Conservation (phyloP, 345 rosid species). For the Kernera saxatilis region DNA sequence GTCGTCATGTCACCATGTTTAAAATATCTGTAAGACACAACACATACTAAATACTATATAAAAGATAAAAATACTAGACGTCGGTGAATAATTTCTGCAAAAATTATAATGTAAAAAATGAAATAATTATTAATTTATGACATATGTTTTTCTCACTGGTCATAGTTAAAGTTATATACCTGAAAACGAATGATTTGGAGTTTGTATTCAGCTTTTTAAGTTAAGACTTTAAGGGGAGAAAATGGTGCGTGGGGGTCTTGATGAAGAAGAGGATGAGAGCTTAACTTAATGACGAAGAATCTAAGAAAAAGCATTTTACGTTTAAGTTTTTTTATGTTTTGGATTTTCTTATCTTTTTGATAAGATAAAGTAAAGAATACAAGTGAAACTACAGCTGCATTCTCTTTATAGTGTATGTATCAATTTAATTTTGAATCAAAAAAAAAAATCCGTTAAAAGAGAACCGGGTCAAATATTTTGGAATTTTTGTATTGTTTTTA, state of each 20-base stretch:
- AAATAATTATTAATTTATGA: background rate
- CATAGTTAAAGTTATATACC: background rate
- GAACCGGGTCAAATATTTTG: background rate
- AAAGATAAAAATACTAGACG: background rate
- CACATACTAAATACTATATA: background rate
- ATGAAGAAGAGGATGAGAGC: slow-evolving; percentile 29
- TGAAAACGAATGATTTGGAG: background rate
- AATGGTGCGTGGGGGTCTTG: slow-evolving; percentile 20
- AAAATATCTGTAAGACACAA: background rate
- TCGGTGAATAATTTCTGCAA: background rate
- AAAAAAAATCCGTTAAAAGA: background rate
- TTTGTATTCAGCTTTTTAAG: background rate
- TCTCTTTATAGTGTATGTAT: background rate
- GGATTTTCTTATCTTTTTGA: slow-evolving; percentile 14
- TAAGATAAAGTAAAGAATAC: slow-evolving; percentile 26
- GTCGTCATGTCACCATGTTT: background rate
- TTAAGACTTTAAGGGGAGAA: background rate
- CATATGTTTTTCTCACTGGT: background rate
- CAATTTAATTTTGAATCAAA: background rate
- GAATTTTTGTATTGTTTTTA: background rate
- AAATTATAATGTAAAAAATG: background rate
- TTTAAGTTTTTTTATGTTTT: slow-evolving; percentile 1
- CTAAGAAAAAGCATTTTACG: slow-evolving; percentile 19
- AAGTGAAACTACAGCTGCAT: slow-evolving; percentile 30
- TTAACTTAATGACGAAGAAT: slow-evolving; percentile 94